Base-by-base conservation (phyloP, 371 early-diverging fungal species). In the Mortierella sp. region DNA sequence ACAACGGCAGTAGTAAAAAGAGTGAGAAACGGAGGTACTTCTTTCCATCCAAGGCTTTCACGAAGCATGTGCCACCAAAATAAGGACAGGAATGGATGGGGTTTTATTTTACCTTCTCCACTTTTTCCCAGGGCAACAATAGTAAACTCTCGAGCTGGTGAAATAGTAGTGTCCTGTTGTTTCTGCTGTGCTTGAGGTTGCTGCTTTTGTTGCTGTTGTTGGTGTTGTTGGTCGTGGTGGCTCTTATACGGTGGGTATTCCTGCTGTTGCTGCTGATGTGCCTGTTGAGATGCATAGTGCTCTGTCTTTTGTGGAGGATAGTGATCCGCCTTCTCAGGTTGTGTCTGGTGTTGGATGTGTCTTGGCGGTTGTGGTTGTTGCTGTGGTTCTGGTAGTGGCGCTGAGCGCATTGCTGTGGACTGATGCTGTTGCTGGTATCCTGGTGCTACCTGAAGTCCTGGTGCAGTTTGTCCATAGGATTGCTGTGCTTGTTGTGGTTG, bases 111-210 rank as follows among this genome's bases (percentile, higher is more conserved):
- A 76, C 77, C 77, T 77, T 77, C 77, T 34, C 77, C 77, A 58
- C 77, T 77, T 26, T 77, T 77, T 26, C 77, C 77, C 42, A 77
- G 71, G 14, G 77, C 77, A 10, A 77, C 77, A 26, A 77, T 72
- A 13, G 77, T 77, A 54, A 77, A 77, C 34, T 77, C 77, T 31
- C 77, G 72, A 26, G 73, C 70, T 26, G 74, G 70, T 44, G 68
- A 54, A 16, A 70, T 2, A 9, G 0, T 21, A 38, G 68, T 24
- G 1, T 72, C 60, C 24, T 76, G 55, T 28, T 79, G 79, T 14
- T 73, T 45, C 28, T 65, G 74, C 21, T 60, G 80, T 14, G 31
- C 71, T 31, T 74, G 71, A 21, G 75, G 70, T 10, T 57, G 77
- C 2, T 72, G 73, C 21, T 71, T 72, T 21, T 63, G 76, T 21